Conservation (phyloP, 2,329 filamentous ascomycete species). For the Cercospora brassicicola region DNA sequence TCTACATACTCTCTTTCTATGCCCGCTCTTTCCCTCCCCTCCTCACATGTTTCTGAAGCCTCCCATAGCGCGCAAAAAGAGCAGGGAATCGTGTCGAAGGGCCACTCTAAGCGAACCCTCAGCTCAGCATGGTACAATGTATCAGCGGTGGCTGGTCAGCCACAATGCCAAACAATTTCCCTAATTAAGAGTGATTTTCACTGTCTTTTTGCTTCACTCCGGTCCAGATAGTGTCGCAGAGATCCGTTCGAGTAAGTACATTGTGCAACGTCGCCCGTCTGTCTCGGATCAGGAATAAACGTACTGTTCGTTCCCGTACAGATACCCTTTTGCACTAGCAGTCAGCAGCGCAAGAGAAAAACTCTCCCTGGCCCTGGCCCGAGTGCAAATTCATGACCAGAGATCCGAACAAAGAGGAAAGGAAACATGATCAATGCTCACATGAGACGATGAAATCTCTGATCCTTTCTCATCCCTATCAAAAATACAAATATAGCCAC, state of each 20-base stretch:
- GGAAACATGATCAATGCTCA: not conserved
- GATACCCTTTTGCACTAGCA: not conserved
- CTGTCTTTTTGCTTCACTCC: not conserved
- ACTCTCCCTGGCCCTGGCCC: no score
- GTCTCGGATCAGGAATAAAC: not conserved
- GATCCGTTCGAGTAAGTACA: no score
- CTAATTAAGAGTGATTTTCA: not conserved
- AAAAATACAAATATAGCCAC: not conserved
- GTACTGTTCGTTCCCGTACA: not conserved
- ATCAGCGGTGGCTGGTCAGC: not conserved
- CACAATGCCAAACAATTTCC: not conserved
- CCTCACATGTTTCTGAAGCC: not conserved
- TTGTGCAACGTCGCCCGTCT: no score
- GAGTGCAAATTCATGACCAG: not conserved
- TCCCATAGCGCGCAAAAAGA: not conserved
- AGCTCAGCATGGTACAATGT: not conserved
- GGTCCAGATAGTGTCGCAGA: not conserved
- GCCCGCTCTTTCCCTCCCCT: not conserved
- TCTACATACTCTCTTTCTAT: not conserved
- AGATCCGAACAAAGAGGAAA: not conserved
- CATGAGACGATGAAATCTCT: not conserved
- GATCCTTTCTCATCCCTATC: not conserved
- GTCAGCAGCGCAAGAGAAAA: not conserved
- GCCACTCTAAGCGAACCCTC: not conserved
- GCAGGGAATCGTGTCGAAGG: not conserved